Conservation (phyloP, 2,329 filamentous ascomycete species). For the Geosmithia morbida region DNA sequence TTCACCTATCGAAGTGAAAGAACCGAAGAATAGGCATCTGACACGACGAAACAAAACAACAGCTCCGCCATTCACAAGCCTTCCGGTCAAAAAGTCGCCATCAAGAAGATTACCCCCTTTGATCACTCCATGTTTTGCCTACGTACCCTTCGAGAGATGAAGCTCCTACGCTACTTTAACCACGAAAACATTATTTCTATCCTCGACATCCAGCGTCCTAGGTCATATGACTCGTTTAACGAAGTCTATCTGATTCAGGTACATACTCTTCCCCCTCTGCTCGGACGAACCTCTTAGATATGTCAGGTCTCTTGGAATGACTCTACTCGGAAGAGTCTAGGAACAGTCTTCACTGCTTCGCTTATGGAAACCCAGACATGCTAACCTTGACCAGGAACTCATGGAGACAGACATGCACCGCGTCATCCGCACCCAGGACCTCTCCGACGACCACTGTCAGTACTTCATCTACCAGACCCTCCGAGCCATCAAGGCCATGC, state of each 20-base stretch:
- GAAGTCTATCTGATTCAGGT: constrained; percentile 99
- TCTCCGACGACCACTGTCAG: constrained; percentile 98
- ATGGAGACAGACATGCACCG: constrained; percentile 99
- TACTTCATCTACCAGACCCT: constrained; percentile 99
- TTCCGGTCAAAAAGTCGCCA: constrained; percentile 94
- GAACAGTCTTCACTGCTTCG: no score
- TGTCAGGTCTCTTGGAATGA: no score
- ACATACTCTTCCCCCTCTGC: constrained; percentile 12
- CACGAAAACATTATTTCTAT: constrained; percentile 99
- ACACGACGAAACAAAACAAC: constrained; percentile 1
- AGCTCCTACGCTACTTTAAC: constrained; percentile 96
- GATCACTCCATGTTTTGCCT: constrained; percentile 99
- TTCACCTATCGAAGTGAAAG: not conserved
- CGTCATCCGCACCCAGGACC: constrained; percentile 94
- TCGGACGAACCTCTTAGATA: no score
- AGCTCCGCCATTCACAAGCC: constrained; percentile 97
- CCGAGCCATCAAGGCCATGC: constrained; percentile 95
- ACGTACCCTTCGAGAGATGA: constrained; percentile 96
- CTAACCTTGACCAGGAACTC: constrained; percentile 49
- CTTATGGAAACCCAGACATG: no score
- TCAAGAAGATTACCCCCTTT: constrained; percentile 99
- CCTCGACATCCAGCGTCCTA: constrained; percentile 94
- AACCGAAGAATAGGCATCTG: not conserved
- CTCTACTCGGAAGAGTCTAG: no score
- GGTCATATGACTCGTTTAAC: constrained; percentile 89